phyloP scores from a whole-genome alignment of 495 filamentous ascomycete species.

The Penicillium pancosmium region DNA sequence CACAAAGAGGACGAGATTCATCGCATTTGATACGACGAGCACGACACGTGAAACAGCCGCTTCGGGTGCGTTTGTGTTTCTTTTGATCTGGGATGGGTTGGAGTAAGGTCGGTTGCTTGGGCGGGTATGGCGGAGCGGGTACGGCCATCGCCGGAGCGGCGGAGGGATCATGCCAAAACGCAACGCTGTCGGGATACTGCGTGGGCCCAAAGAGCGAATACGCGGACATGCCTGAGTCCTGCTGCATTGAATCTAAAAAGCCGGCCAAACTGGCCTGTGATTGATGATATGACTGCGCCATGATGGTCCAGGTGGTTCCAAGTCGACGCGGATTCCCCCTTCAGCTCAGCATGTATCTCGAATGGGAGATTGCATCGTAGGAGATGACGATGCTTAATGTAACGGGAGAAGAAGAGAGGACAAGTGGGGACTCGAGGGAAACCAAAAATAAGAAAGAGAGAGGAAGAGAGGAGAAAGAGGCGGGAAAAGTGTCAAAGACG shows the following conservation, averaged over 20 bases:
- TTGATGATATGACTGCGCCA: conserved; percentile 41
- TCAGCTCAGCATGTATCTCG: conserved; percentile 13
- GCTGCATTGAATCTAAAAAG: conserved; percentile 34
- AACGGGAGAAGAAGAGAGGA: conserved; percentile 1
- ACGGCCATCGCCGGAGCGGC: conserved; percentile 24
- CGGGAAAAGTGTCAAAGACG: too few species aligned
- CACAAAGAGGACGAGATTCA: conserved; percentile 82
- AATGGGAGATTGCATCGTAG: conserved; percentile 21
- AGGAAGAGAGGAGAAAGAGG: conserved; percentile 4
- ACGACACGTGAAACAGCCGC: conserved; percentile 93
- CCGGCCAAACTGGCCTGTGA: conserved; percentile 38
- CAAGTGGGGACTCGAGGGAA: neutral
- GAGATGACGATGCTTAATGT: conserved; percentile 2
- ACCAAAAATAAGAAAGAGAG: neutral
- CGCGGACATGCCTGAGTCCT: conserved; percentile 34
- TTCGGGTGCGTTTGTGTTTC: conserved; percentile 91
- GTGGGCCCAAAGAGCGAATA: conserved; percentile 41
- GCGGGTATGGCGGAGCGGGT: conserved; percentile 30
- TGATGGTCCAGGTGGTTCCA: conserved; percentile 21
- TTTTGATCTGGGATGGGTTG: conserved; percentile 65
- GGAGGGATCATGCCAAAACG: conserved; percentile 47
- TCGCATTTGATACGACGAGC: conserved; percentile 92
- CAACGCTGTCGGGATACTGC: conserved; percentile 46
- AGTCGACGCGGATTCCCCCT: conserved; percentile 15
- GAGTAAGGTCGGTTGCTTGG: conserved; percentile 35